These are phyloP conservation scores for Xanthoceras sorbifolium DNA, from an alignment of 345 rosid species.

Conservation along the genomic window DNA sequence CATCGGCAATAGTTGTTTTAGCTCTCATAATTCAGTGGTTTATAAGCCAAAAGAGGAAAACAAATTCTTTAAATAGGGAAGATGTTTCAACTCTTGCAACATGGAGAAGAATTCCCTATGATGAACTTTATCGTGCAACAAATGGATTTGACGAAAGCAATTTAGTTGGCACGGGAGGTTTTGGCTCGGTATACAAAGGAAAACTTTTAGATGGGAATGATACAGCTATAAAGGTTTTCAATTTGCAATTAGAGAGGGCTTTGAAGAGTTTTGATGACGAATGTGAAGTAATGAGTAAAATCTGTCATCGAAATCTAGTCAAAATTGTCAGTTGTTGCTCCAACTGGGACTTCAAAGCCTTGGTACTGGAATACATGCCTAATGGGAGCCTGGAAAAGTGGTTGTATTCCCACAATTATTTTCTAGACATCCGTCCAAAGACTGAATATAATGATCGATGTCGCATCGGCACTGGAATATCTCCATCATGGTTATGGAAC, in stretches of 20 bases:
- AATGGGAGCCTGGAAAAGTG: slow-evolving; percentile 12
- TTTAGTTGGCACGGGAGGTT: slow-evolving; percentile 11
- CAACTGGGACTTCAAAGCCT: not conserved
- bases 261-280: slow-evolving; percentile 12
- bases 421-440: not conserved
- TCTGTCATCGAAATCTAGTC: slow-evolving; percentile 13
- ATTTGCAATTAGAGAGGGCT: not conserved
- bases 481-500: slow-evolving; percentile 5
- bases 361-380: slow-evolving; percentile 6
- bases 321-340: slow-evolving; percentile 1
- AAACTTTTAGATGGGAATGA: slow-evolving; percentile 1
- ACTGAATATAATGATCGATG: slow-evolving; percentile 2
- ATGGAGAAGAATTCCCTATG: slow-evolving; percentile 7
- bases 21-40: not conserved
- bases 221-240: slow-evolving; percentile 6
- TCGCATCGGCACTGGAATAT: slow-evolving; percentile 6
- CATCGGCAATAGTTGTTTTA: not conserved
- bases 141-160: not conserved
- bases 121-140: not conserved
- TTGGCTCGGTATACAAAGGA: slow-evolving; percentile 16
- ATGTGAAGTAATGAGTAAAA: slow-evolving; percentile 2
- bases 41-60: not conserved
- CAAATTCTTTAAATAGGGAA: not conserved
- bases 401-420: not conserved
- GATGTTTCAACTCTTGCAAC: not conserved